phyloP scores from a whole-genome alignment of 495 filamentous ascomycete genomes.

The Hypoxylon crocopeplum region DNA sequence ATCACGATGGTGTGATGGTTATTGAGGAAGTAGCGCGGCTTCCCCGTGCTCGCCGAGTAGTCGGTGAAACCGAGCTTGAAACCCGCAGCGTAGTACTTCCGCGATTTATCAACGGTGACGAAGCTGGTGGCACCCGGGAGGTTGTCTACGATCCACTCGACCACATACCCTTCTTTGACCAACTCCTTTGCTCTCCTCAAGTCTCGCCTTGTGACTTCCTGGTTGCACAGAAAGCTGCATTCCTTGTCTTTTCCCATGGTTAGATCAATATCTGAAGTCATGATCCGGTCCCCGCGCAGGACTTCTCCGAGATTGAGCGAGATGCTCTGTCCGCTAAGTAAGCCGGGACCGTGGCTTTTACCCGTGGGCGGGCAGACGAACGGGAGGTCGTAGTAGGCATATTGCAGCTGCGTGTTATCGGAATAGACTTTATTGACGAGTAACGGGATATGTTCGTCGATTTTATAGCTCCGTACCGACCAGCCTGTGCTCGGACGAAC shows the following conservation, averaged over 20 bases:
- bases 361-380: constrained; percentile 89
- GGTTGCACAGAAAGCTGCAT: constrained; percentile 78
- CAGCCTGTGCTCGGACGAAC: constrained; percentile 57
- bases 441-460: constrained; percentile 81
- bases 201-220: constrained; percentile 66
- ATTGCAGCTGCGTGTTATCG: constrained; percentile 89
- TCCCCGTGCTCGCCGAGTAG: constrained; percentile 62
- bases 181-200: constrained; percentile 76
- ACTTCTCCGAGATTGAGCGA: constrained; percentile 94
- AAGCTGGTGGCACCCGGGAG: constrained; percentile 92
- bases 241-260: constrained; percentile 80
- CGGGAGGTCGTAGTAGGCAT: constrained; percentile 91
- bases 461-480: constrained; percentile 80
- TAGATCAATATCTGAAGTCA: constrained; percentile 86
- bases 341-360: constrained; percentile 67
- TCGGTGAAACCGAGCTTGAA: constrained; percentile 91
- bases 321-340: constrained; percentile 81
- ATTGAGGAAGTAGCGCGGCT: constrained; percentile 79
- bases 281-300: constrained; percentile 88
- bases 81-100: constrained; percentile 93
- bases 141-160: constrained; percentile 97
- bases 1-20: constrained; percentile 92
- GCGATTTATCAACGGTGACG: constrained; percentile 84
- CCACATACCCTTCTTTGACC: constrained; percentile 83
- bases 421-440: constrained; percentile 97